A percentile compares a stretch with the other conserved stretches of the same genome.
Evolutionary conservation across 768 basidiomycete genomes (phyloP).

Genomic region (Suillus bovinus): DNA sequence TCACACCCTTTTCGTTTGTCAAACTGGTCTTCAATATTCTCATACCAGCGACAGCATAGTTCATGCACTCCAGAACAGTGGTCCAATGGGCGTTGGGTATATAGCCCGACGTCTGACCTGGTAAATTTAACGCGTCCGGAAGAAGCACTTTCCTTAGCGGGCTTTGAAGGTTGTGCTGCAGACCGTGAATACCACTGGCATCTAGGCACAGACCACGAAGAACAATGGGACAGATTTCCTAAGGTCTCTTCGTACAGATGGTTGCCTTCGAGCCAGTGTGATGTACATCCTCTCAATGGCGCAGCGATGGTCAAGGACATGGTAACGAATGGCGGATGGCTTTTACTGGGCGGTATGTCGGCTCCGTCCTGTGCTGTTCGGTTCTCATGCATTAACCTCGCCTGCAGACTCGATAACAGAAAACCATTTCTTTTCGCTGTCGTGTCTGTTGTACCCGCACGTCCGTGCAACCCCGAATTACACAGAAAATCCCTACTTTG

Average conservation of each 20-base stretch:
- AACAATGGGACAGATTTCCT: slow-evolving; percentile 55
- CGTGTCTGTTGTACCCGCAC: slow-evolving; percentile 65
- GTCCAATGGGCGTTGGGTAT: slow-evolving; percentile 42
- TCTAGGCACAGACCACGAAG: slow-evolving; percentile 50
- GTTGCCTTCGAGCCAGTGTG: slow-evolving; percentile 49
- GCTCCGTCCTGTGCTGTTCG: neutral
- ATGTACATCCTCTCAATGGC: slow-evolving; percentile 40
- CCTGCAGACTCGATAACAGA: slow-evolving; percentile 64
- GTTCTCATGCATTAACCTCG: neutral
- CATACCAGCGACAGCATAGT: slow-evolving; percentile 23
- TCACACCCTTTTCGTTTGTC: slow-evolving; percentile 16
- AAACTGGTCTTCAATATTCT: slow-evolving; percentile 27
- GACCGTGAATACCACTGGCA: slow-evolving; percentile 66
- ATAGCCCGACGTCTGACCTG: slow-evolving; percentile 36
- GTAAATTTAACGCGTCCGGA: slow-evolving; percentile 37
- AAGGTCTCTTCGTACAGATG: slow-evolving; percentile 52
- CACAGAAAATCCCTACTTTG: slow-evolving; percentile 50
- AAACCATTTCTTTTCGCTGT: slow-evolving; percentile 73
- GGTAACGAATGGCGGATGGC: slow-evolving; percentile 71
- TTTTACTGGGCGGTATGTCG: slow-evolving; percentile 58
- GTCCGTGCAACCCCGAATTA: slow-evolving; percentile 68
- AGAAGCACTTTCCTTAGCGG: slow-evolving; percentile 53
- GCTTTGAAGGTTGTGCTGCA: slow-evolving; percentile 62
- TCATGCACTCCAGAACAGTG: slow-evolving; percentile 38
- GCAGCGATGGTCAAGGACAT: slow-evolving; percentile 53